Percentiles rank a stretch among this genome's conserved stretches.
Evolutionary conservation across 2,329 filamentous ascomycete genomes (phyloP).

Genomic region (Parasarocladium wereldwijsianum): DNA sequence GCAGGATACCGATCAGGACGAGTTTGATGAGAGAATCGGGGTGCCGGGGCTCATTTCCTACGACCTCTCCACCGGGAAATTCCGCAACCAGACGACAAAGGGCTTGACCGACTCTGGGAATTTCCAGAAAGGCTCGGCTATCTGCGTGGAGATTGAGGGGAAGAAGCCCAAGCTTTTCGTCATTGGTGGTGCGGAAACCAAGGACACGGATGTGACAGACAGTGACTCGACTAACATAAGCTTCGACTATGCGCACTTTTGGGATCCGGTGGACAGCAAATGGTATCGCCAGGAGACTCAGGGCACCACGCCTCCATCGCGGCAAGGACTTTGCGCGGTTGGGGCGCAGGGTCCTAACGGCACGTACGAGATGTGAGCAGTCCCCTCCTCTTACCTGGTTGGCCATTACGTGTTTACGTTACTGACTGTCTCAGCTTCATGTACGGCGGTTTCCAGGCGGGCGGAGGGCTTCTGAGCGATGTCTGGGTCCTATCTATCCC

Average conservation of each 20-base stretch:
- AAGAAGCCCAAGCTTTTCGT: slow-evolving; percentile 2
- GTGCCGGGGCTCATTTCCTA: slow-evolving; percentile 2
- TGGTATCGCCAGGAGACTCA: slow-evolving; percentile 3
- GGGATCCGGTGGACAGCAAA: background rate
- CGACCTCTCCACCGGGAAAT: background rate
- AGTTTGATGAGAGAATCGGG: background rate
- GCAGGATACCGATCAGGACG: background rate
- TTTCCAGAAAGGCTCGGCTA: slow-evolving; percentile 3
- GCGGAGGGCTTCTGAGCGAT: slow-evolving; percentile 1
- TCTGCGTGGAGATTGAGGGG: slow-evolving; percentile 1
- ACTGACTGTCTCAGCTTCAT: slow-evolving; percentile 1
- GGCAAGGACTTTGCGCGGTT: slow-evolving; percentile 2
- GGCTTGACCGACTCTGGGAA: slow-evolving; percentile 1
- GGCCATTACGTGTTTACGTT: background rate
- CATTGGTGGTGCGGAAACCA: slow-evolving; percentile 1
- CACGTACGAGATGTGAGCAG: slow-evolving; percentile 3
- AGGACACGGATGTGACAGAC: slow-evolving; percentile 1
- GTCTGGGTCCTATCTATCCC: slow-evolving; percentile 3
- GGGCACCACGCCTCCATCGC: background rate
- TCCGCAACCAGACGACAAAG: slow-evolving; percentile 2
- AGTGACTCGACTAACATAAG: background rate
- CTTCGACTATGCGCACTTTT: slow-evolving; percentile 2
- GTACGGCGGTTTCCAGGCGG: slow-evolving; percentile 2
- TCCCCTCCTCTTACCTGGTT: background rate
- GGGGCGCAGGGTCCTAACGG: slow-evolving; percentile 1